A percentile compares a stretch with the other conserved stretches of the same genome.
Evolutionary conservation across 164 flowering plant genomes (phyloP).

Genomic region (Cinnamomum chago): DNA sequence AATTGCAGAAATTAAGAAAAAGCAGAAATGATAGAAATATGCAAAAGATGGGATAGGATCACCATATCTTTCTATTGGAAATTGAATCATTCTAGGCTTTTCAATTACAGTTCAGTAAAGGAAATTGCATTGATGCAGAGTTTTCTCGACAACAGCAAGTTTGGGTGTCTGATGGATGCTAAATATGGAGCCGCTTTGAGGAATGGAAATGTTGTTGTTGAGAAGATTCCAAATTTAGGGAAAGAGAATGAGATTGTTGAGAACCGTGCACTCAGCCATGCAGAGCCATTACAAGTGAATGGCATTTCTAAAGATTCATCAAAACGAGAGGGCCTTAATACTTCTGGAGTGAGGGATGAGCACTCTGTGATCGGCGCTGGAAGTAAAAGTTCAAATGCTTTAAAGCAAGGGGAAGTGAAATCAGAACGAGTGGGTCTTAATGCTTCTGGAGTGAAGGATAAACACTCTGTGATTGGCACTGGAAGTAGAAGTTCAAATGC

Average conservation of each 20-base stretch:
- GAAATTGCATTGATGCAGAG: background rate
- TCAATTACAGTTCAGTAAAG: background rate
- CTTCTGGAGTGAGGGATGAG: conserved; percentile 6
- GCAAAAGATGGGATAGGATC: background rate
- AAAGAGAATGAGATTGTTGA: conserved; percentile 25
- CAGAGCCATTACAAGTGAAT: conserved; percentile 12
- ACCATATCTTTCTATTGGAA: background rate
- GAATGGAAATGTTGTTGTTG: conserved; percentile 21
- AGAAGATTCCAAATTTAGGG: conserved; percentile 18
- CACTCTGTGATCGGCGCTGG: conserved; percentile 13
- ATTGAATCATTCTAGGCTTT: background rate
- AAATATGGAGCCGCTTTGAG: conserved; percentile 32
- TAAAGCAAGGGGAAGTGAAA: conserved; percentile 33
- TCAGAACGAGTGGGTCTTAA: too few species aligned
- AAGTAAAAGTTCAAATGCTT: conserved; percentile 29
- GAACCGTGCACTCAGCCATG: conserved; percentile 1
- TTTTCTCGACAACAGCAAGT: background rate
- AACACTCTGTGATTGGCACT: too few species aligned
- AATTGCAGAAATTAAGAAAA: too few species aligned
- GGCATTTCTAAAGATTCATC: conserved; percentile 21
- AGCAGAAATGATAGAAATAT: too few species aligned
- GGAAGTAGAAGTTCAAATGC: too few species aligned
- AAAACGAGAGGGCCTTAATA: conserved; percentile 17
- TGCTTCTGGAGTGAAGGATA: too few species aligned
- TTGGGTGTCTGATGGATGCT: conserved; percentile 32